These are phyloP conservation scores for Xerocomus nothofagi DNA, from an alignment of 1,284 basidiomycete genomes.

Conservation along the genomic window DNA sequence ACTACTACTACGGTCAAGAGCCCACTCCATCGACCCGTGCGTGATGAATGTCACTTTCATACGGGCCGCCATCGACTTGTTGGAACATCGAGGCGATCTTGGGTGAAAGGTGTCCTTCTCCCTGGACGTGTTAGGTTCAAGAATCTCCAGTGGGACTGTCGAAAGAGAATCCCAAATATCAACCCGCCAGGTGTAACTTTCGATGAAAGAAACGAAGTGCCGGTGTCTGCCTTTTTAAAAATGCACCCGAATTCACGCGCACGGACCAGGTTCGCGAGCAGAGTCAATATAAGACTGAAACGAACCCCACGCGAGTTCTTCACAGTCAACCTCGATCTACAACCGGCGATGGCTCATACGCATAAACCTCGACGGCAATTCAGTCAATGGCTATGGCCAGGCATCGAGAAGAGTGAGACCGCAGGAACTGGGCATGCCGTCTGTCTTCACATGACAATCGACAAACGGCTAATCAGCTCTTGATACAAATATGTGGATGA, in stretches of 20 bases:
- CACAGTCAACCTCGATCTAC: conserved; percentile 63
- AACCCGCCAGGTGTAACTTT: conserved; percentile 69
- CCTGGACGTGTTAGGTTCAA: conserved; percentile 55
- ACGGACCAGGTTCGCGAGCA: conserved; percentile 49
- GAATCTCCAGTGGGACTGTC: conserved; percentile 39
- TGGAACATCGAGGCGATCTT: conserved; percentile 43
- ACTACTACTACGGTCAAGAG: too few species aligned
- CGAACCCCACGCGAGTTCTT: conserved; percentile 32
- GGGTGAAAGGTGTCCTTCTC: conserved; percentile 46
- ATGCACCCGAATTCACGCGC: conserved; percentile 37
- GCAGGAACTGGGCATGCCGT: conserved; percentile 72
- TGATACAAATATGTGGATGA: conserved; percentile 43
- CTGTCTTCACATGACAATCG: conserved; percentile 45
- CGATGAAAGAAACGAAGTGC: conserved; percentile 33
- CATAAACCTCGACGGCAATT: conserved; percentile 25
- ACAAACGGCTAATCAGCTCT: conserved; percentile 70
- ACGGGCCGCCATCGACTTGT: conserved; percentile 37
- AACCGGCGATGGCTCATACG: conserved; percentile 31
- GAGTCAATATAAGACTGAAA: conserved; percentile 24
- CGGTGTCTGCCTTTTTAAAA: conserved; percentile 31
- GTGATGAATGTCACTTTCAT: conserved; percentile 33
- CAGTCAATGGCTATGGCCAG: conserved; percentile 15
- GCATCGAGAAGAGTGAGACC: conserved; percentile 43
- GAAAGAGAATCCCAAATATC: conserved; percentile 64
- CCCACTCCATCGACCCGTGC: background rate